Conservation (phyloP, 2,329 filamentous ascomycete species). For the Graphilbum fragrans region DNA sequence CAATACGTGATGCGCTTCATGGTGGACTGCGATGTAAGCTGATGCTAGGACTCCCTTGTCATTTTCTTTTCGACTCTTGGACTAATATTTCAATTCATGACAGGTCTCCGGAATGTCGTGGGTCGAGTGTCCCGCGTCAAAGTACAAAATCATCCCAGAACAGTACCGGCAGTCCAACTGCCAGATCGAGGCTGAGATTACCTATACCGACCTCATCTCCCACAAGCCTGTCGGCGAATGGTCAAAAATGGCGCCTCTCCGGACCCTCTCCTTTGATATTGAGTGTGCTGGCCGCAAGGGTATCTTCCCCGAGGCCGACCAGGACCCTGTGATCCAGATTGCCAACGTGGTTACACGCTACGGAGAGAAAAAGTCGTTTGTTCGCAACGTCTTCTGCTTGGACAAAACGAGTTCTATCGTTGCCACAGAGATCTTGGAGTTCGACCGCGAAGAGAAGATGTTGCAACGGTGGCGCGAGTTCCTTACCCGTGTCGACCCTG, state of each 20-base stretch:
- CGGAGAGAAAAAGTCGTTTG: constrained; percentile 89
- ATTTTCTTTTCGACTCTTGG: background rate
- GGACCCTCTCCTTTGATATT: constrained; percentile 94
- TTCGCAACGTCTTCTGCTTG: constrained; percentile 92
- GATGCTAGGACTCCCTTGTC: background rate
- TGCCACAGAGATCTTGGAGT: constrained; percentile 84
- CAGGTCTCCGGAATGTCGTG: constrained; percentile 92
- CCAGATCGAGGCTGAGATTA: constrained; percentile 84
- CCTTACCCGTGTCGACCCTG: constrained; percentile 78
- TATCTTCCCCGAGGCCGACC: constrained; percentile 84
- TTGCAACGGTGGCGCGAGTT: constrained; percentile 88
- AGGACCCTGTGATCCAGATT: constrained; percentile 95
- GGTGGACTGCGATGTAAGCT: constrained; percentile 78
- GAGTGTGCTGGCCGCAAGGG: constrained; percentile 97
- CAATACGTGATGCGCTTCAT: constrained; percentile 94
- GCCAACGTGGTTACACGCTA: constrained; percentile 92
- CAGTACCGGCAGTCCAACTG: constrained; percentile 75
- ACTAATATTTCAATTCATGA: background rate
- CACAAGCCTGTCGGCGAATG: constrained; percentile 87
- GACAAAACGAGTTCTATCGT: constrained; percentile 89
- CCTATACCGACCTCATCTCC: constrained; percentile 72
- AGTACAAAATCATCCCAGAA: constrained; percentile 58
- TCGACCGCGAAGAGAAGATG: constrained; percentile 74
- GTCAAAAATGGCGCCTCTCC: constrained; percentile 93
- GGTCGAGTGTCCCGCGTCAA: constrained; percentile 71